phyloP scores from a whole-genome alignment of 805 yeast species.

The Lipomyces kockii region DNA sequence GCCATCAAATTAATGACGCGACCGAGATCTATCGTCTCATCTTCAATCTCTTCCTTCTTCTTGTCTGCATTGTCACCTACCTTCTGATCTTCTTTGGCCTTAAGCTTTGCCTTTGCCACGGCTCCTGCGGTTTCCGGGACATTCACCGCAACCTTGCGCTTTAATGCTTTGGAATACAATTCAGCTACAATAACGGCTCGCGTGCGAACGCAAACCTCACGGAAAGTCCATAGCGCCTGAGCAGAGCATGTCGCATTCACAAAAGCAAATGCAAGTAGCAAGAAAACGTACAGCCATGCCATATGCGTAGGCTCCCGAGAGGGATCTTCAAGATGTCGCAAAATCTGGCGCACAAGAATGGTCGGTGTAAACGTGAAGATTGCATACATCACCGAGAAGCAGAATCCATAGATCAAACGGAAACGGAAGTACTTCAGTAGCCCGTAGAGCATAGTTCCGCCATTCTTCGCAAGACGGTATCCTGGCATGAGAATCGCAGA shows the following conservation, averaged over 20 bases:
- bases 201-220: conserved; percentile 90
- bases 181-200: conserved; percentile 88
- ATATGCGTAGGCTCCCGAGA: conserved; percentile 61
- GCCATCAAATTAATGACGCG: conserved; percentile 92
- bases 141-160: conserved; percentile 57
- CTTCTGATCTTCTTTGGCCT: conserved; percentile 34
- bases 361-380: conserved; percentile 77
- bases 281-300: conserved; percentile 86
- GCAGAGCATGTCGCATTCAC: conserved; percentile 68
- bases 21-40: conserved; percentile 64
- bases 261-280: conserved; percentile 68
- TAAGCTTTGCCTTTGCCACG: conserved; percentile 25
- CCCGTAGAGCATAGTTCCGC: conserved; percentile 27
- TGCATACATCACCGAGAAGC: conserved; percentile 27
- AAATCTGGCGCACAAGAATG: conserved; percentile 70
- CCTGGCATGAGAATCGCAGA: conserved; percentile 68
- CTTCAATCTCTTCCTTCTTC: conserved; percentile 44
- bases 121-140: conserved; percentile 28
- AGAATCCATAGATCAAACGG: conserved; percentile 21
- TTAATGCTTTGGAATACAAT: conserved; percentile 88
- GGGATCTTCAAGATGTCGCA: conserved; percentile 84
- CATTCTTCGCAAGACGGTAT: conserved; percentile 23
- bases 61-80: conserved; percentile 9
- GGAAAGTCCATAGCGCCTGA: conserved; percentile 83
- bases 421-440: conserved; percentile 16